Evolutionary conservation across 169 alveolate species (phyloP).

Genomic region (Eimeria tenella): DNA sequence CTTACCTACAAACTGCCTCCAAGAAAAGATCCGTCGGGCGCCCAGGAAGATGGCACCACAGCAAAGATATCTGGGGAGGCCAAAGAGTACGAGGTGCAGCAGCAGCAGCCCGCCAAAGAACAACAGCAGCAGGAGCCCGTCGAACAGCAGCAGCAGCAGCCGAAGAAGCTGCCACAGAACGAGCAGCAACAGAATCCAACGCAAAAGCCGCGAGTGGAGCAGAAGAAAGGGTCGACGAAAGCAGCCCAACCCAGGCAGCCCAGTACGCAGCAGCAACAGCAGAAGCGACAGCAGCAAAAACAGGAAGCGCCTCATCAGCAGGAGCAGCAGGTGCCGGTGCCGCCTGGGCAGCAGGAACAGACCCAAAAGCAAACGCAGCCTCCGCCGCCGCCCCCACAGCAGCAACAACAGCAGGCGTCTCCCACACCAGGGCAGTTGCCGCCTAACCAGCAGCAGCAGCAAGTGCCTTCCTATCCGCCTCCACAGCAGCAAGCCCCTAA

Average conservation of each 20-base stretch:
- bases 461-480: too few relatives aligned
- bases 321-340: constrained; percentile 1
- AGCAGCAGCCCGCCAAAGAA: background rate
- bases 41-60: background rate
- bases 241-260: background rate
- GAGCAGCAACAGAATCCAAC: background rate
- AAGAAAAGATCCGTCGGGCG: background rate
- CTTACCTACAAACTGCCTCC: background rate
- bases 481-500: too few relatives aligned
- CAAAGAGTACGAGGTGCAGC: background rate
- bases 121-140: background rate
- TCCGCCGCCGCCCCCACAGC: background rate
- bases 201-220: background rate
- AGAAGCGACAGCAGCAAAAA: background rate
- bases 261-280: background rate
- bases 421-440: background rate
- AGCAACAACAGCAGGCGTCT: constrained; percentile 8
- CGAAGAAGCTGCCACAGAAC: background rate
- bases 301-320: background rate
- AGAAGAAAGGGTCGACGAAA: background rate
- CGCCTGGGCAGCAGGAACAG: background rate
- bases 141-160: background rate
- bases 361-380: background rate
- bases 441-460: background rate
- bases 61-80: background rate